Evolutionary conservation across 805 yeast species (phyloP).

Genomic region (Lipomyces mesembrius): DNA sequence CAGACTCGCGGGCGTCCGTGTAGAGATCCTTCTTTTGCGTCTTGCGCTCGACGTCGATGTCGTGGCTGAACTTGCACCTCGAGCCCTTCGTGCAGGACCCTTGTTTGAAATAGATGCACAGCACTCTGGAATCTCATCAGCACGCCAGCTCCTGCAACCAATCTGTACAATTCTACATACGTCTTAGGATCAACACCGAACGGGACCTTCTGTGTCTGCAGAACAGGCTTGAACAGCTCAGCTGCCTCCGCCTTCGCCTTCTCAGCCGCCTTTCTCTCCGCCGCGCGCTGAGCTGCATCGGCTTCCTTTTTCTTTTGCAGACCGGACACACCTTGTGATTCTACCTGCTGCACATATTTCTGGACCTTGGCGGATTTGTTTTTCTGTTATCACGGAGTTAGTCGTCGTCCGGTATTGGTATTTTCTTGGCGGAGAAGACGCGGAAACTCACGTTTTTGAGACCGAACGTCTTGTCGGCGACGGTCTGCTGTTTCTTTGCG

Average conservation of each 20-base stretch:
- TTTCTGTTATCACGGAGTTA: conserved; percentile 48
- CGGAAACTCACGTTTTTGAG: conserved; percentile 62
- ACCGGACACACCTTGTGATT: conserved; percentile 60
- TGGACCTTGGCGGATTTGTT: conserved; percentile 93
- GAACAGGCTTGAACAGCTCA: conserved; percentile 66
- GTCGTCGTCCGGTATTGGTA: background rate
- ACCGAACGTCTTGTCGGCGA: conserved; percentile 92
- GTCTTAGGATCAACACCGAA: conserved; percentile 98
- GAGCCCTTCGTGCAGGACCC: conserved; percentile 72
- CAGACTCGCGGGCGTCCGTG: conserved; percentile 74
- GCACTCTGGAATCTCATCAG: conserved; percentile 47
- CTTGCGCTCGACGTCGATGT: conserved; percentile 80
- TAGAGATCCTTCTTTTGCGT: conserved; percentile 89
- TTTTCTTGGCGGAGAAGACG: background rate
- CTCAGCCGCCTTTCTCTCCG: conserved; percentile 89
- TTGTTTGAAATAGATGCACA: conserved; percentile 87
- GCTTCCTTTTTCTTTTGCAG: conserved; percentile 72
- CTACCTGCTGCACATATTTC: conserved; percentile 68
- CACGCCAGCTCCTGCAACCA: background rate
- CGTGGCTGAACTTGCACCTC: conserved; percentile 92
- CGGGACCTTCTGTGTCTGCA: conserved; percentile 82
- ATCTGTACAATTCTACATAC: conserved; percentile 15
- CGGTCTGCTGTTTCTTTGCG: conserved; percentile 60
- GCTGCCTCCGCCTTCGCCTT: conserved; percentile 87
- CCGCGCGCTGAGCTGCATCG: conserved; percentile 65